Evolutionary conservation across 2,329 filamentous ascomycete species (phyloP), one percentile per base, ranked within the genome.

Genomic region (Cryphonectria carpinicola): DNA sequence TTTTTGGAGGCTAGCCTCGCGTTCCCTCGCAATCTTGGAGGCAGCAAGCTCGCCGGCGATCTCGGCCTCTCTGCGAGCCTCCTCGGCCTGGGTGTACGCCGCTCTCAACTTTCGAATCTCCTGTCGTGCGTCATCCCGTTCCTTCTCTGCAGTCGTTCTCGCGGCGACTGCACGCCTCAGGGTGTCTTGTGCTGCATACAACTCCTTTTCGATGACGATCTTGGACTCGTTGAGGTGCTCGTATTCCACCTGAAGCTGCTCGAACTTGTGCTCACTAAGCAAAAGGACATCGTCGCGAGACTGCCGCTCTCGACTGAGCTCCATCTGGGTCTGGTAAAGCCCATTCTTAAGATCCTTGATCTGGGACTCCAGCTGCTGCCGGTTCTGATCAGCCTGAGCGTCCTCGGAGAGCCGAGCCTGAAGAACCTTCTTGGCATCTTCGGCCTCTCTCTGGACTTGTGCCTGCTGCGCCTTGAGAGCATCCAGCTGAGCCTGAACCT

Each of bases 161-260:
- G 93, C 92, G 79, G 97, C 94, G 74, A 92, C 93, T 14, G 94
- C 93, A 68, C 95, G 90, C 52, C 96, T 90, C 62, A 98, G 87
- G 14, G 93, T 92, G 78, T 99, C 95, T 80, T 98, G 95, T 78
- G 98, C 95, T 6, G 93, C 92, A 79, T 98, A 98, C 79, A 99
- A 91, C 81, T 98, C 95, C 80, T 98, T 98, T 81, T 99, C 95
- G 73, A 99, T 97, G 63, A 91, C 97, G 76, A 98, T 97, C 81
- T 99, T 99, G 39, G 94, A 91, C 74, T 98, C 94, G 76, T 97
- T 97, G 46, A 98, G 86, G 46, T 89, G 88, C 65, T 97, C 91
- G 75, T 90, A 97, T 74, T 98, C 94, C 37, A 95, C 90, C 78
- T 95, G 91, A 72, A 99, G 85, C 66, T 91, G 89, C 61, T 92